A percentile compares a stretch with the other conserved stretches of the same genome.
These are phyloP conservation scores for Aspergillus ochraceus DNA, from an alignment of 2,329 filamentous ascomycete species.

Conservation along the genomic window DNA sequence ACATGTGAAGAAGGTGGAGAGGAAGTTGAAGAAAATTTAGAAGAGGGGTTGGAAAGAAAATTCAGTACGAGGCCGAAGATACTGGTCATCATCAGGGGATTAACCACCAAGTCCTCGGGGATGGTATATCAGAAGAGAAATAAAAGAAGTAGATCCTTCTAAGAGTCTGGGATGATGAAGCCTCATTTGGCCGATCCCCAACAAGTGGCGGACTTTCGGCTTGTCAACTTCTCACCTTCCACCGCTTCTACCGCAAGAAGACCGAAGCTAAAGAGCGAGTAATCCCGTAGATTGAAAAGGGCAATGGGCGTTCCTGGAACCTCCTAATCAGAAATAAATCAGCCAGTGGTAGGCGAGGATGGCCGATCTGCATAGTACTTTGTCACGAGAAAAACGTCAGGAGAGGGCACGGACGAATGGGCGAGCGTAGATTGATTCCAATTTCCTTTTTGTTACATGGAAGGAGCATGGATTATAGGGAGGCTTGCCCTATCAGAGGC, in stretches of 20 bases:
- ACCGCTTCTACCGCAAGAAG: background rate
- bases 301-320: background rate
- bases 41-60: background rate
- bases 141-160: constrained; percentile 11
- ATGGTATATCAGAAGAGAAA: background rate
- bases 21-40: background rate
- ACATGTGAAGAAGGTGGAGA: constrained; percentile 10
- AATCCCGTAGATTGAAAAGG: background rate
- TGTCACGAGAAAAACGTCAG: constrained; percentile 21
- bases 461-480: constrained; percentile 12
- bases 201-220: constrained; percentile 11
- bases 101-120: background rate
- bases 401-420: constrained; percentile 16
- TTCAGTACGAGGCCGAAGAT: background rate
- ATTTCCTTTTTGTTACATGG: constrained; percentile 17
- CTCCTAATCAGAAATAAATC: background rate
- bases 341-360: constrained; percentile 13
- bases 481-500: constrained; percentile 18
- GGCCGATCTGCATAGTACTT: constrained; percentile 23
- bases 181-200: constrained; percentile 14
- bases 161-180: constrained; percentile 8
- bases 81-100: background rate
- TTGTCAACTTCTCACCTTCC: constrained; percentile 8
- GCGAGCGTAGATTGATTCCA: constrained; percentile 15
- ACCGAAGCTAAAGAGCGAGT: background rate